These are phyloP conservation scores for Trichosanthes cucumerina DNA, from an alignment of 306 rosid species.

Conservation along the genomic window DNA sequence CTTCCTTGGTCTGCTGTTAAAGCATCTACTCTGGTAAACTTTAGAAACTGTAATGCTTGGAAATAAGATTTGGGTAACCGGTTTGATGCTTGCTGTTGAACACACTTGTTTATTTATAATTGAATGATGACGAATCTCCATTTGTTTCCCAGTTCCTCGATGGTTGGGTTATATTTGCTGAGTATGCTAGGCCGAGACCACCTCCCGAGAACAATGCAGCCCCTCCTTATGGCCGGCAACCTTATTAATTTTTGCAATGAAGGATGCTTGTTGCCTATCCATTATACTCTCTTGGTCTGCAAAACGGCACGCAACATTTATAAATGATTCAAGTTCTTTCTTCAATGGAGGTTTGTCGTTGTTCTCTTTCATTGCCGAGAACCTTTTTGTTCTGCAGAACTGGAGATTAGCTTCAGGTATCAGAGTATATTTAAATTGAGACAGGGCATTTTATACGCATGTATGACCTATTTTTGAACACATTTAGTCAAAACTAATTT, in stretches of 20 bases:
- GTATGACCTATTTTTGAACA: not conserved
- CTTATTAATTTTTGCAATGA: not conserved
- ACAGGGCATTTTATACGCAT: not conserved
- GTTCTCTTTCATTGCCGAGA: not conserved
- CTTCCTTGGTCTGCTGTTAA: too few species aligned
- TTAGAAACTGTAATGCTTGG: not conserved
- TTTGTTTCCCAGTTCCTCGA: conserved; percentile 55
- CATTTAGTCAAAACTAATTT: not conserved
- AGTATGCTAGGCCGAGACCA: conserved; percentile 85
- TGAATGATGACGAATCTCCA: not conserved
- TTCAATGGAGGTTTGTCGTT: not conserved
- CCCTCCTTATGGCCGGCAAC: conserved; percentile 29
- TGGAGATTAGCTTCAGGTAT: not conserved
- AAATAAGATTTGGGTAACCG: not conserved
- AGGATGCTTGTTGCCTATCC: conserved; percentile 12
- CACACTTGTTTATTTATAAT: not conserved
- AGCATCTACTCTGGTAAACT: not conserved
- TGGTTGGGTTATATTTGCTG: conserved; percentile 98
- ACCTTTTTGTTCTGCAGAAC: not conserved
- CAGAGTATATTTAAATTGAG: not conserved
- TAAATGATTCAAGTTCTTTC: conserved; percentile 1
- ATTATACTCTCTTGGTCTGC: conserved; percentile 13
- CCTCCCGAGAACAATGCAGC: conserved; percentile 24
- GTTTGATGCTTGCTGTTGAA: not conserved
- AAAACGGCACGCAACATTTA: not conserved